Base-by-base conservation (phyloP, 2,329 filamentous ascomycete genomes). In the Diaporthe citrichinensis region DNA sequence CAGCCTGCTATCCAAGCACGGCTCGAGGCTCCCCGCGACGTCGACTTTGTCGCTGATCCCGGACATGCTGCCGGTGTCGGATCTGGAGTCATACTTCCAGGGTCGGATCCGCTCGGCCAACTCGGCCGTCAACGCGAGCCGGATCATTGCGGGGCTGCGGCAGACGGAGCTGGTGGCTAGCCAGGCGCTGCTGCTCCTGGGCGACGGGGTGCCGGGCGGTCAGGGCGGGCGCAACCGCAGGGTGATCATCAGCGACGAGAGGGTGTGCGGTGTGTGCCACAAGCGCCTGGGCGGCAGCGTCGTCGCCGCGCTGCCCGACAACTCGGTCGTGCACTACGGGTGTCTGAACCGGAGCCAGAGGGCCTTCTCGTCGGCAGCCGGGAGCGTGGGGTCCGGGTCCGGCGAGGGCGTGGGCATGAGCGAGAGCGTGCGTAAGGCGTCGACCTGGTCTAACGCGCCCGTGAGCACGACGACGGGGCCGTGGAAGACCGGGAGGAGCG, bases 261-360 rank as follows among this genome's bases (percentile, higher is more conserved):
- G 95, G 71, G 93, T 98, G 73, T 99, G 97, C 83, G 93, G 94
- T 17, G 94, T 98, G 23, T 99, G 97, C 83, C 94, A 98, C 84
- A 98, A 98, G 88, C 89, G 97, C 78, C 90, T 99, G 78, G 96
- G 96, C 1, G 94, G 95, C 1, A 98, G 94, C 83, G 97, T 98
- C 25, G 94, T 98, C 76, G 93, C 96, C 55, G 96, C 98, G 17
- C 90, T 97, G 84, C 95, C 96, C 9, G 94, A 98, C 85, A 95
- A 92, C 82, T 90, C 88, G 36, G 94, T 95, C 23, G 93, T 97
- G 77, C 94, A 97, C 87, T 94, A 96, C 81, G 94, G 94, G 36
- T 97, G 94, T 85, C 87, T 94, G 79, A 91, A 84, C 76, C 85
- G 86, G 78, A 86, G 59, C 58, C 58, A 80, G 82, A 79, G 80